Conservation (phyloP, 2,329 filamentous ascomycete genomes). For the Bertia moriformis region DNA sequence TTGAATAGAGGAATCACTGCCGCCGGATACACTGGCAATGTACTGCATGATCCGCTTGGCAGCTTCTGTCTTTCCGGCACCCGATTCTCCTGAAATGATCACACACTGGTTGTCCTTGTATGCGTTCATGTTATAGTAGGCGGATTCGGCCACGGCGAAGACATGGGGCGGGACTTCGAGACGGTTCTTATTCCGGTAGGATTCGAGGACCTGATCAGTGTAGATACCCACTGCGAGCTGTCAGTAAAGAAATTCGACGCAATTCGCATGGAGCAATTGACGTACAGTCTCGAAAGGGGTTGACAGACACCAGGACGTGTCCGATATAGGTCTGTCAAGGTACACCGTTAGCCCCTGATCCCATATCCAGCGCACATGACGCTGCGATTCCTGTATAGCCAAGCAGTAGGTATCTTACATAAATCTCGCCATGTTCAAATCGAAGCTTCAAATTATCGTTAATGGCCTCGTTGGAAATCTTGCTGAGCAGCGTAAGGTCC, state of each 20-base stretch:
- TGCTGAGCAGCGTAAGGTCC: constrained; percentile 91
- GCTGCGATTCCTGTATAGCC: not conserved
- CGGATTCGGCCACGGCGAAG: constrained; percentile 87
- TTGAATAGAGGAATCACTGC: constrained; percentile 51
- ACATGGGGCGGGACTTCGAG: constrained; percentile 91
- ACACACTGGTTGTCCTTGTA: constrained; percentile 99
- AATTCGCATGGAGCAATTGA: not conserved
- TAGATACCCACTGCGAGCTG: constrained; percentile 62
- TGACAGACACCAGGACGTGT: constrained; percentile 97
- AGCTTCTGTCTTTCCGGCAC: constrained; percentile 94
- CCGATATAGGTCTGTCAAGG: constrained; percentile 68
- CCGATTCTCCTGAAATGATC: constrained; percentile 96
- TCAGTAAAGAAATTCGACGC: not conserved
- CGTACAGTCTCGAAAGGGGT: constrained; percentile 71
- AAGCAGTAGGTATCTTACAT: constrained; percentile 26
- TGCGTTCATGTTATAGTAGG: constrained; percentile 99
- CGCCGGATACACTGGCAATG: constrained; percentile 90
- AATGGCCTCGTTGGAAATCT: constrained; percentile 97
- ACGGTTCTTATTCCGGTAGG: constrained; percentile 92
- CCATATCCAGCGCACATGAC: too few species aligned
- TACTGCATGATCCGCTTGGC: constrained; percentile 99
- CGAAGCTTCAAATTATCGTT: constrained; percentile 98
- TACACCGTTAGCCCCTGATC: not conserved
- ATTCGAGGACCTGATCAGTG: constrained; percentile 81
- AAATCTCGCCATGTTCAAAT: constrained; percentile 94